Conservation (phyloP, 228 moss, liverwort and hornwort genomes). For the Sphagnum fallax region DNA sequence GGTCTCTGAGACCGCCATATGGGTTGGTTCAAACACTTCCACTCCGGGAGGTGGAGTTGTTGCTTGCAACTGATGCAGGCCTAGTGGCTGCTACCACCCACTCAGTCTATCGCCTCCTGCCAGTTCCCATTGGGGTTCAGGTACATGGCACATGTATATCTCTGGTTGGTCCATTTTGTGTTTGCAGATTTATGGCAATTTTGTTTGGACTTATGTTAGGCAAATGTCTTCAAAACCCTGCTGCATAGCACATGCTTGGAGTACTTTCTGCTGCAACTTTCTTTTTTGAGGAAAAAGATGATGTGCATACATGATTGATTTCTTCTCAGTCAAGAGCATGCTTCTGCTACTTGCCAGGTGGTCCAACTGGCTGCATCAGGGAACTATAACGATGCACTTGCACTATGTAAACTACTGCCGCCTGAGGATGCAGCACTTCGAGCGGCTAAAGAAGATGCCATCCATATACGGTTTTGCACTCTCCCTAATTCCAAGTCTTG, state of each 20-base stretch:
- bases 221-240: background rate
- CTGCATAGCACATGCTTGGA: background rate
- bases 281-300: background rate
- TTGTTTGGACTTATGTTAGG: no score
- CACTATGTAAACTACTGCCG: slow-evolving; percentile 79
- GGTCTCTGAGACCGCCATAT: slow-evolving; percentile 82
- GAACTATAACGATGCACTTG: slow-evolving; percentile 79
- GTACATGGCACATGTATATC: slow-evolving; percentile 8
- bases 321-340: background rate
- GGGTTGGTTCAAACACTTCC: slow-evolving; percentile 90
- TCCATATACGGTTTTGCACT: slow-evolving; percentile 56
- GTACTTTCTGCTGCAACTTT: background rate
- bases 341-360: slow-evolving; percentile 25
- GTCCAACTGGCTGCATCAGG: slow-evolving; percentile 92
- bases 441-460: slow-evolving; percentile 84
- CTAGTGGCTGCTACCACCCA: slow-evolving; percentile 76
- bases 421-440: slow-evolving; percentile 91
- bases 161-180: no score
- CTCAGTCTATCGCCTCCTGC: slow-evolving; percentile 67
- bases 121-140: slow-evolving; percentile 87
- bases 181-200: no score
- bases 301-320: background rate
- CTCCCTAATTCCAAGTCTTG: no score
- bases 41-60: slow-evolving; percentile 62
- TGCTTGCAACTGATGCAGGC: slow-evolving; percentile 72